These are phyloP conservation scores for Torulaspora microellipsoides DNA, from an alignment of 805 yeast genomes.

Conservation along the genomic window DNA sequence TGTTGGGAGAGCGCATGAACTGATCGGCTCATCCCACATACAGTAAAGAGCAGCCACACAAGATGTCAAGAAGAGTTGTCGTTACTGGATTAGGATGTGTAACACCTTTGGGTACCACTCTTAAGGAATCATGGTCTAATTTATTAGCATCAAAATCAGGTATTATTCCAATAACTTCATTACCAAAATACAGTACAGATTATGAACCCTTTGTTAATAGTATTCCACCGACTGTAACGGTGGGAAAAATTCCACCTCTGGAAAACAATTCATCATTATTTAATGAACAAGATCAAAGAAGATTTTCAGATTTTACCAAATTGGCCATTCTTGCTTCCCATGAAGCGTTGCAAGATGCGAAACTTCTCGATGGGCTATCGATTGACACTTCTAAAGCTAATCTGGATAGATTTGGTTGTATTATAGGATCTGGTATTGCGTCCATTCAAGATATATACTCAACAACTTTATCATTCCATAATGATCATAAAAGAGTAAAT, in stretches of 20 bases:
- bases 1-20: too few species aligned
- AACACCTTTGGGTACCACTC: slow-evolving; percentile 81
- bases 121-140: slow-evolving; percentile 47
- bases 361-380: slow-evolving; percentile 37
- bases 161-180: slow-evolving; percentile 46
- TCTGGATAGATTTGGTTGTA: slow-evolving; percentile 49
- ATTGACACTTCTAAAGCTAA: slow-evolving; percentile 27
- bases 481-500: slow-evolving; percentile 52
- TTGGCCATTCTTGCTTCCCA: slow-evolving; percentile 71
- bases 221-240: slow-evolving; percentile 61
- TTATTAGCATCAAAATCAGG: slow-evolving; percentile 55
- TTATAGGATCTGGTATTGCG: slow-evolving; percentile 93
- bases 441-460: slow-evolving; percentile 64
- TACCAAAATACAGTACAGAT: slow-evolving; percentile 35
- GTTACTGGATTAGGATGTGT: slow-evolving; percentile 88
- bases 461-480: slow-evolving; percentile 37
- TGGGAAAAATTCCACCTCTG: slow-evolving; percentile 62
- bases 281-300: slow-evolving; percentile 46
- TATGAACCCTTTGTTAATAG: slow-evolving; percentile 39
- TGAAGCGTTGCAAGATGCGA: slow-evolving; percentile 73
- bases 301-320: slow-evolving; percentile 70
- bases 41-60: neutral
- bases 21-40: too few species aligned
- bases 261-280: slow-evolving; percentile 39
- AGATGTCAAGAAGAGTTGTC: slow-evolving; percentile 56